Conservation (phyloP, 139 green algal genomes). For the Chlamydomonas schloesseri region DNA sequence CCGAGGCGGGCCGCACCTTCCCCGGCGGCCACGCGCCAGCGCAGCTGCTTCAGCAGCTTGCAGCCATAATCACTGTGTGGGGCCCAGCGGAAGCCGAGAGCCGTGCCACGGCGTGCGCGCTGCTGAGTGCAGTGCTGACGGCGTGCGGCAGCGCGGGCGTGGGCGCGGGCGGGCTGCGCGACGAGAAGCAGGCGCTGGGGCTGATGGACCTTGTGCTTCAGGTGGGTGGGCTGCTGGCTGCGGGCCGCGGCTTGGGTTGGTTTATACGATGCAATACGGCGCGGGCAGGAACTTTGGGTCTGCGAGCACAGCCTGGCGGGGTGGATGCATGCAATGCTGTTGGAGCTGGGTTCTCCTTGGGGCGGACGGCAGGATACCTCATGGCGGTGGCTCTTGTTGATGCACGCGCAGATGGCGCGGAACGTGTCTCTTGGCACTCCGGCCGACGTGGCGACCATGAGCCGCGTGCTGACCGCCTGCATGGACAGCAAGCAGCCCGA, state of each 20-base stretch:
- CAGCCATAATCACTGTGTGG: constrained; percentile 21
- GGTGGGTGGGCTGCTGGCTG: no score
- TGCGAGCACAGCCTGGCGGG: no score
- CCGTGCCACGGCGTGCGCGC: not conserved
- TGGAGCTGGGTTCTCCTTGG: no score
- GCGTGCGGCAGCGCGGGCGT: not conserved
- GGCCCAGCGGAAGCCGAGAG: not conserved
- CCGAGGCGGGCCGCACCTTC: constrained; percentile 30
- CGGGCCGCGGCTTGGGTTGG: no score
- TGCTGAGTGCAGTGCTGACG: constrained; percentile 17
- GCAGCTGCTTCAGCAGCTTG: constrained; percentile 38
- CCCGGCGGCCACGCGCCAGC: constrained; percentile 27
- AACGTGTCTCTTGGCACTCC: constrained; percentile 29
- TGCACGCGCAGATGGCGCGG: constrained; percentile 6
- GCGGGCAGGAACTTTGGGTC: no score
- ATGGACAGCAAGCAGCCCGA: constrained; percentile 11
- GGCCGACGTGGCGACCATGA: constrained; percentile 23
- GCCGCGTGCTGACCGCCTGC: not conserved
- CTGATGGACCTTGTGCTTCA: constrained; percentile 41
- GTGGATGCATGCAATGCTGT: no score
- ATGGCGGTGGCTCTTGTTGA: no score
- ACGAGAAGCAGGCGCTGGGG: constrained; percentile 46
- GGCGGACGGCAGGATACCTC: no score
- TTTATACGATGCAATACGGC: no score
- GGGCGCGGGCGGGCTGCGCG: constrained; percentile 1